phyloP scores from a whole-genome alignment of 208 protist genomes.

The Trichomonas tenax region DNA sequence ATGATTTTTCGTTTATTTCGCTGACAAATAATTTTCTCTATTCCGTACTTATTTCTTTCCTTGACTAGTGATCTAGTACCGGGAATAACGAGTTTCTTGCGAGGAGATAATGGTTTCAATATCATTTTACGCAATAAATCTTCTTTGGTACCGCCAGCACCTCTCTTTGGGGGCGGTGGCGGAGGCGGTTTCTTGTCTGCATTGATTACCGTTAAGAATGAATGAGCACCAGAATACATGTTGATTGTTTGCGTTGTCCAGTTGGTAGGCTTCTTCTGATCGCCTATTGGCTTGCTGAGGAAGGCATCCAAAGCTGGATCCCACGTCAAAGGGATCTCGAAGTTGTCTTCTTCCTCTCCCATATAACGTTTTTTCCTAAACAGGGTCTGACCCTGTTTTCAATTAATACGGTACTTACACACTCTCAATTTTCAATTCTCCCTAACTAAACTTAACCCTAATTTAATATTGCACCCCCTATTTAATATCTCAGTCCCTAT shows the following conservation, averaged over 20 bases:
- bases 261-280: neutral
- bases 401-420: too few species aligned
- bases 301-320: neutral
- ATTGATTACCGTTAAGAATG: neutral
- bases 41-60: neutral
- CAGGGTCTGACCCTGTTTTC: too few species aligned
- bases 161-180: neutral
- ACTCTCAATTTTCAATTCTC: too few species aligned
- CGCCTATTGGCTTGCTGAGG: neutral
- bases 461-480: too few species aligned
- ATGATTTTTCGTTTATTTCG: neutral
- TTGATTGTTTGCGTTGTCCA: neutral
- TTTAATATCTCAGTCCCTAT: too few species aligned
- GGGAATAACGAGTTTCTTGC: neutral
- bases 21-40: neutral
- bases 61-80: neutral
- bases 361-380: neutral
- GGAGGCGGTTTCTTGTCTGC: neutral
- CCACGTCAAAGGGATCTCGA: neutral
- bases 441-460: too few species aligned
- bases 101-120: neutral
- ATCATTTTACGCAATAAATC: neutral
- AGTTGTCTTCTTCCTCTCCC: neutral
- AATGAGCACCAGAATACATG: neutral
- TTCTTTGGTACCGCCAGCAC: neutral